phyloP scores from a whole-genome alignment of 768 basidiomycete species.

The Botryobasidium botryosum region DNA sequence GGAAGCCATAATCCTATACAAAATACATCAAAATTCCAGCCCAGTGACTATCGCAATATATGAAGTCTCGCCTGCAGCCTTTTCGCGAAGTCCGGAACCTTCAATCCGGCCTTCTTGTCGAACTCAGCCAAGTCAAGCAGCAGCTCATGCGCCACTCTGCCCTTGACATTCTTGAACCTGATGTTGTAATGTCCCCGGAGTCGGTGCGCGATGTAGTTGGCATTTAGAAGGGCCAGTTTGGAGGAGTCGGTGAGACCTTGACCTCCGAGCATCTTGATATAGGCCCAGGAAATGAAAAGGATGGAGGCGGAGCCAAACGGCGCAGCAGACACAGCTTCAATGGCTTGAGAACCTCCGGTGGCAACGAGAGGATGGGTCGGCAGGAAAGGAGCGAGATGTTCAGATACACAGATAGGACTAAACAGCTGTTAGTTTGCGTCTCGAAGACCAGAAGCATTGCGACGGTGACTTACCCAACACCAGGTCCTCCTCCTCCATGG shows the following conservation, averaged over 20 bases:
- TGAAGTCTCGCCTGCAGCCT: conserved; percentile 51
- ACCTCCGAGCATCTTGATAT: conserved; percentile 99
- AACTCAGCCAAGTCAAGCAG: conserved; percentile 93
- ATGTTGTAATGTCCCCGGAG: conserved; percentile 72
- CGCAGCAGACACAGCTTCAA: conserved; percentile 77
- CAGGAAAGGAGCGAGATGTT: conserved; percentile 89
- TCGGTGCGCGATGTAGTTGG: conserved; percentile 92
- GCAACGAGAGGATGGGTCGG: conserved; percentile 68
- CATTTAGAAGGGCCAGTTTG: conserved; percentile 76
- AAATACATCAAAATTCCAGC: neutral
- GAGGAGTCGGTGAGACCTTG: conserved; percentile 73
- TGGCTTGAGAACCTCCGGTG: conserved; percentile 49
- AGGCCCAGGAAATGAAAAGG: conserved; percentile 94
- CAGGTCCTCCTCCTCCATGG: conserved; percentile 94
- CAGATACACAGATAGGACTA: conserved; percentile 83
- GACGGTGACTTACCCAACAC: conserved; percentile 50
- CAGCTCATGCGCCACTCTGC: conserved; percentile 88
- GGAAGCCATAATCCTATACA: conserved; percentile 72
- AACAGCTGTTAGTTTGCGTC: conserved; percentile 6
- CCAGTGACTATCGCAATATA: neutral
- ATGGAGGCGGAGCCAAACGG: conserved; percentile 94
- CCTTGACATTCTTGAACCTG: conserved; percentile 79
- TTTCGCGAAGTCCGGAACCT: conserved; percentile 94
- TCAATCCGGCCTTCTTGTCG: conserved; percentile 73
- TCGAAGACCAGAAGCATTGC: neutral